Evolutionary conservation across 495 filamentous ascomycete species (phyloP).

Genomic region (Penicillium argentinense): DNA sequence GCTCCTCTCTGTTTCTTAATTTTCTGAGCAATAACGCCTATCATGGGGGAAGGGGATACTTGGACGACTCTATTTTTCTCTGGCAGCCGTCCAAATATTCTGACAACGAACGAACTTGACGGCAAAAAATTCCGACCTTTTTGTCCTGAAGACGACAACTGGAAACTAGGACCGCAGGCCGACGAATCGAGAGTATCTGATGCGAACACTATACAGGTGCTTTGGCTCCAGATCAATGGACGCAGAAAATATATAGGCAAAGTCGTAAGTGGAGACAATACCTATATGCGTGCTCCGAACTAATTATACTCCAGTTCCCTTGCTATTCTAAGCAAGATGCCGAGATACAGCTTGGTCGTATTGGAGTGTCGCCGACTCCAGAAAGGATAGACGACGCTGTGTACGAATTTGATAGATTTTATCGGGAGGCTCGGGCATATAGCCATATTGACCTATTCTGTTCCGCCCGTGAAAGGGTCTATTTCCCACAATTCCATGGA

Average conservation of each 20-base stretch:
- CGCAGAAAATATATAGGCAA: slow-evolving; percentile 1
- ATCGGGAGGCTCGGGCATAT: slow-evolving; percentile 5
- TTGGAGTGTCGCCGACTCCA: background rate
- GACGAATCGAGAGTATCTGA: background rate
- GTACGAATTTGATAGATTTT: slow-evolving; percentile 6
- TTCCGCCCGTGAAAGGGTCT: background rate
- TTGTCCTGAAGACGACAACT: slow-evolving; percentile 1
- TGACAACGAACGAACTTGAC: slow-evolving; percentile 1
- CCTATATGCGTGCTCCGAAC: background rate
- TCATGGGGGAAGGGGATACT: slow-evolving; percentile 2
- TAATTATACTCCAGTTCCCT: slow-evolving; percentile 1
- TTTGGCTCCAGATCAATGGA: slow-evolving; percentile 3
- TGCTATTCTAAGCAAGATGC: slow-evolving; percentile 4
- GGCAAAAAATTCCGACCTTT: slow-evolving; percentile 3
- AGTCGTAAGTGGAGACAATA: slow-evolving; percentile 3
- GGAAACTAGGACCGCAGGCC: background rate
- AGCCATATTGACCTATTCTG: background rate
- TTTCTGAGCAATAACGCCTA: background rate
- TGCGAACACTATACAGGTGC: slow-evolving; percentile 1
- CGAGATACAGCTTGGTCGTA: background rate
- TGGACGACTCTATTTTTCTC: slow-evolving; percentile 3
- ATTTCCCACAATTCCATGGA: slow-evolving; percentile 1
- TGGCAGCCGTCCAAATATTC: background rate
- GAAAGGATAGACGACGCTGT: background rate
- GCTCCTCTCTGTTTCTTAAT: too few species aligned